These are phyloP conservation scores for Candida koratica DNA, from an alignment of 805 yeast species.

Conservation along the genomic window DNA sequence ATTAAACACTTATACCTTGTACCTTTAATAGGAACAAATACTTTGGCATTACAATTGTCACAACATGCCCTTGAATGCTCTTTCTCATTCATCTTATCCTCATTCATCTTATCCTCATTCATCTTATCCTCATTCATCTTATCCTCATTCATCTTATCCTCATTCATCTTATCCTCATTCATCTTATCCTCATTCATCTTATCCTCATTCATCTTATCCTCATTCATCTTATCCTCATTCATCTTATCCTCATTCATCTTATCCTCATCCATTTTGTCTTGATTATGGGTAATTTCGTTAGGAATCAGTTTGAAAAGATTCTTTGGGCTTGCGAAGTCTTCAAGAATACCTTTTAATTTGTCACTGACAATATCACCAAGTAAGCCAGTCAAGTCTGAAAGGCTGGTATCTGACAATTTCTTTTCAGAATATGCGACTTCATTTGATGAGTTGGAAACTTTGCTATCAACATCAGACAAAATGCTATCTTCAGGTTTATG, in stretches of 20 bases:
- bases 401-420: slow-evolving; percentile 15
- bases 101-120: slow-evolving; percentile 7
- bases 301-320: slow-evolving; percentile 3
- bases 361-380: slow-evolving; percentile 28
- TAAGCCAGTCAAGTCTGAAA: slow-evolving; percentile 23
- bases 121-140: slow-evolving; percentile 5
- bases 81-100: neutral
- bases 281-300: neutral
- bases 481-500: neutral
- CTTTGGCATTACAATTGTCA: slow-evolving; percentile 31
- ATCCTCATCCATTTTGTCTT: neutral
- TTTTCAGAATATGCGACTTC: neutral
- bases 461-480: slow-evolving; percentile 2
- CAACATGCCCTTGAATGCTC: slow-evolving; percentile 29
- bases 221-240: slow-evolving; percentile 7
- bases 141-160: neutral
- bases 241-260: neutral
- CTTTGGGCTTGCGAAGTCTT: slow-evolving; percentile 15
- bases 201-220: neutral
- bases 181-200: slow-evolving; percentile 5
- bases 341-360: slow-evolving; percentile 22
- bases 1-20: slow-evolving; percentile 48
- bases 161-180: slow-evolving; percentile 7
- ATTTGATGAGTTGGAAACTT: neutral
- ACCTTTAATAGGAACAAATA: slow-evolving; percentile 40